Percentiles rank a stretch among this genome's conserved stretches.
phyloP scores from a whole-genome alignment of 768 basidiomycete species.

The Saitozyma sp. region DNA sequence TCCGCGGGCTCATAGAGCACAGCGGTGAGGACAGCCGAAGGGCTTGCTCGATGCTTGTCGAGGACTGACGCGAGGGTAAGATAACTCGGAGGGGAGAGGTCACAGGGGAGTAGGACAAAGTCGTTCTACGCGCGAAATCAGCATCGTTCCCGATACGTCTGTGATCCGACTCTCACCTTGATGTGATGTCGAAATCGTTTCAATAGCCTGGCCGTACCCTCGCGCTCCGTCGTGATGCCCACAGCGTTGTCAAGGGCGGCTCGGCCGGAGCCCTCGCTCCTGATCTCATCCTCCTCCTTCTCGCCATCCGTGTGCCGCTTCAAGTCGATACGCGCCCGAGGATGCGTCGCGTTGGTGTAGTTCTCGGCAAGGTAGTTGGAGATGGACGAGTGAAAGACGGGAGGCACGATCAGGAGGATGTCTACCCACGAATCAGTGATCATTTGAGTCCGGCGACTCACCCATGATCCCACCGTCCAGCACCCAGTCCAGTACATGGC shows the following conservation, averaged over 20 bases:
- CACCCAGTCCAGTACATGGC: slow-evolving; percentile 80
- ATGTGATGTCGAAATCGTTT: slow-evolving; percentile 75
- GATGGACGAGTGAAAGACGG: slow-evolving; percentile 59
- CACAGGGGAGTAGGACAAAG: slow-evolving; percentile 86
- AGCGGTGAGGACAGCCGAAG: slow-evolving; percentile 44
- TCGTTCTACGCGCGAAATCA: slow-evolving; percentile 57
- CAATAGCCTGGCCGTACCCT: slow-evolving; percentile 57
- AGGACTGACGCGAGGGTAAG: slow-evolving; percentile 70
- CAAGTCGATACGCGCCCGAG: slow-evolving; percentile 70
- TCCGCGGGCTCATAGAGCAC: slow-evolving; percentile 52
- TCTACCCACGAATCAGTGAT: slow-evolving; percentile 57
- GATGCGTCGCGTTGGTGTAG: slow-evolving; percentile 61
- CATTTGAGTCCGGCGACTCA: slow-evolving; percentile 43
- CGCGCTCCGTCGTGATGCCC: slow-evolving; percentile 6
- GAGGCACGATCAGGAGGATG: slow-evolving; percentile 80
- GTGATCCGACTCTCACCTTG: slow-evolving; percentile 52
- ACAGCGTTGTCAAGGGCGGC: slow-evolving; percentile 3
- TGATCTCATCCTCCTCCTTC: slow-evolving; percentile 43
- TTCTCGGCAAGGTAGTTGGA: slow-evolving; percentile 83
- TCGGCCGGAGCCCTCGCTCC: slow-evolving; percentile 12
- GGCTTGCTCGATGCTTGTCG: slow-evolving; percentile 68
- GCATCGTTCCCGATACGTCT: background rate
- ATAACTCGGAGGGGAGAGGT: slow-evolving; percentile 75
- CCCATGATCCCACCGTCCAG: slow-evolving; percentile 83
- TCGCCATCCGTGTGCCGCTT: slow-evolving; percentile 62